Percentiles rank a stretch among this genome's conserved stretches.
Conservation (phyloP, 164 flowering plant species). For the Chimonanthus salicifolius region DNA sequence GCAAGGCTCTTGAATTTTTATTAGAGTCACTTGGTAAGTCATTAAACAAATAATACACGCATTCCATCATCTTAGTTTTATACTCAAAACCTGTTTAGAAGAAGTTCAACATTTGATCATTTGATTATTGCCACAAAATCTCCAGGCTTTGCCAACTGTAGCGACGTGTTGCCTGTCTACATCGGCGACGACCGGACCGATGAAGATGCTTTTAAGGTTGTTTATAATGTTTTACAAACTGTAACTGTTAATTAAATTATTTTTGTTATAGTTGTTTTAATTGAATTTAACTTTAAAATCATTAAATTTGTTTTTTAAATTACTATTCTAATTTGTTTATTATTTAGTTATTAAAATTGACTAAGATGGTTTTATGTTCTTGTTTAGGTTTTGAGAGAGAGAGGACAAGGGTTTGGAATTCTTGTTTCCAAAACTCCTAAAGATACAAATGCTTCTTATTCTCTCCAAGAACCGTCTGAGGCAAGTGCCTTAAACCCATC, state of each 20-base stretch:
- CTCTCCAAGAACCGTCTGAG: constrained; percentile 85
- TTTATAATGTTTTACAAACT: too few species aligned
- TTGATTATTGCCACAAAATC: background rate
- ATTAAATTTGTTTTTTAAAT: background rate
- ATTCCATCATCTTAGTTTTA: background rate
- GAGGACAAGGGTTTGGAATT: constrained; percentile 87
- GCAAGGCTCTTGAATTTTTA: constrained; percentile 89
- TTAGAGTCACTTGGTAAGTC: constrained; percentile 64
- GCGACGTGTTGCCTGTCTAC: constrained; percentile 66
- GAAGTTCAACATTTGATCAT: background rate
- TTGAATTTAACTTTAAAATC: too few species aligned
- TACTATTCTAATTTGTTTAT: background rate
- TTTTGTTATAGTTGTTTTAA: too few species aligned
- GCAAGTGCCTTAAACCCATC: constrained; percentile 23
- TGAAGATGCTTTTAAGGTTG: constrained; percentile 95
- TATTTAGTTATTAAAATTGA: background rate
- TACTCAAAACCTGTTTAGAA: background rate
- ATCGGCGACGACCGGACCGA: constrained; percentile 95
- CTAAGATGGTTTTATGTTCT: background rate
- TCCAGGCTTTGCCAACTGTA: constrained; percentile 59
- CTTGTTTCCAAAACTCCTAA: constrained; percentile 79
- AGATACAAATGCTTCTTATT: constrained; percentile 77
- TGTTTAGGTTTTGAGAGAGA: constrained; percentile 47
- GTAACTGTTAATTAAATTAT: too few species aligned
- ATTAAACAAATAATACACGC: background rate